Evolutionary conservation across 2,329 filamentous ascomycete species (phyloP), one percentile per base, ranked within the genome.

Genomic region (Pseudopyrenochaeta lycopersici): DNA sequence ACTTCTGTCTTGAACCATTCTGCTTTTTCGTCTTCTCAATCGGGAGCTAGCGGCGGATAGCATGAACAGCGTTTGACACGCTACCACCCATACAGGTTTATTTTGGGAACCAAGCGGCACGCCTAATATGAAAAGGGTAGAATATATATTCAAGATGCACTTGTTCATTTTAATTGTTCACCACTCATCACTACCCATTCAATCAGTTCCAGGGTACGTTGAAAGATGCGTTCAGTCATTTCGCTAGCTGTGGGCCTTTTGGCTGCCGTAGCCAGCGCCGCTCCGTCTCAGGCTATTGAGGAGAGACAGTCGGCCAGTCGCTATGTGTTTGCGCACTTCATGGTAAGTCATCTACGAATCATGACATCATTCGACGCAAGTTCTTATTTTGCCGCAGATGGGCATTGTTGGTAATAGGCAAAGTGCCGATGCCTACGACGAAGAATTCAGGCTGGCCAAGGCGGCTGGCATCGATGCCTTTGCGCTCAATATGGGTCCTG

Each of bases 381-480:
- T 18, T 2, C 39, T 49, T 14, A 47, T 1, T n/a, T n/a, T 7
- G 30, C 1, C 17, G 18, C 35, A 71, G 68, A 65, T 72, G 42
- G 67, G 67, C 27, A 71, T 70, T 33, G 58, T 68, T 10, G 44
- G 50, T n/a, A 60, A 62, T 44, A 49, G 67, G 36, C 39, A 47
- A 27, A 65, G 55, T 45, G 49, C 66, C 3, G 49, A 56, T 31
- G 67, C 69, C 35, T 73, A 69, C 42, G 64, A 71, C 35, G 56
- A 43, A 12, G 68, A 70, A 46, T 70, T 71, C 58, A 43, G 61
- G 32, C 47, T 52, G 12, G 69, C 68, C 21, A 70, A 72, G 55
- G 60, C 63, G 6, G 62, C 67, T 14, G 69, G 69, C 39, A 73
- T 73, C 44, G 70, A 73, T 49, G 70, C 68, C 10, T 72, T 73